Conservation (phyloP, 441 rosid species). For the Syzygium syzygioides region DNA sequence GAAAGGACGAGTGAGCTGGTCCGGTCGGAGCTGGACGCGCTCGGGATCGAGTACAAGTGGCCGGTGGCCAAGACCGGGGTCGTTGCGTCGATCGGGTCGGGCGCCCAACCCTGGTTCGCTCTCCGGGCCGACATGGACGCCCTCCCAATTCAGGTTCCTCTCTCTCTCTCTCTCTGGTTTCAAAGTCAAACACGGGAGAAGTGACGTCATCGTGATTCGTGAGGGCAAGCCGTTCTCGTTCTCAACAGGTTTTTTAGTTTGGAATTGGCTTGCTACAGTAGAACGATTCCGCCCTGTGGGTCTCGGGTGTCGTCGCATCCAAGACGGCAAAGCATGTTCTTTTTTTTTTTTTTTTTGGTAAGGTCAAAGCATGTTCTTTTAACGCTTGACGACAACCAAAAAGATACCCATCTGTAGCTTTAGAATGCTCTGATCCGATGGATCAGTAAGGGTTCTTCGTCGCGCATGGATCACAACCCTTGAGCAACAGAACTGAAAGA, state of each 20-base stretch:
- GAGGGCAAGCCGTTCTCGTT: neutral
- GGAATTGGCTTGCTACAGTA: neutral
- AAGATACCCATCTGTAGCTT: neutral
- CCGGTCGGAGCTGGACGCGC: conserved; percentile 10
- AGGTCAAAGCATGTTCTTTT: neutral
- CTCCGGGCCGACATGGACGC: conserved; percentile 27
- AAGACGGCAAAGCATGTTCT: neutral
- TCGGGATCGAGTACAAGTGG: conserved; percentile 18
- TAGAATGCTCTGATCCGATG: neutral
- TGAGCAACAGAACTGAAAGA: neutral
- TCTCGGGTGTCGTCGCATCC: neutral
- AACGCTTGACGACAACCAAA: neutral
- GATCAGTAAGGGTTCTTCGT: neutral
- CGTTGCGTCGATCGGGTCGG: conserved; percentile 14
- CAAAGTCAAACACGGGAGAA: neutral
- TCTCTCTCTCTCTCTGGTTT: neutral
- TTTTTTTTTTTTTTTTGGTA: no score
- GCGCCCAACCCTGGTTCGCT: conserved; percentile 14
- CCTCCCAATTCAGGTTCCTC: conserved; percentile 14
- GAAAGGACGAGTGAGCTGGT: conserved; percentile 9
- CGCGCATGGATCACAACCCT: neutral
- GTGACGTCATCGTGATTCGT: neutral
- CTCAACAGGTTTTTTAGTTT: neutral
- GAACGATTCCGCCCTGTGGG: neutral
- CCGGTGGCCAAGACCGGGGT: conserved; percentile 18